A percentile compares a stretch with the other conserved stretches of the same genome.
These are phyloP conservation scores for Fusarium sp. DNA, from an alignment of 2,329 filamentous ascomycete genomes.

Conservation along the genomic window DNA sequence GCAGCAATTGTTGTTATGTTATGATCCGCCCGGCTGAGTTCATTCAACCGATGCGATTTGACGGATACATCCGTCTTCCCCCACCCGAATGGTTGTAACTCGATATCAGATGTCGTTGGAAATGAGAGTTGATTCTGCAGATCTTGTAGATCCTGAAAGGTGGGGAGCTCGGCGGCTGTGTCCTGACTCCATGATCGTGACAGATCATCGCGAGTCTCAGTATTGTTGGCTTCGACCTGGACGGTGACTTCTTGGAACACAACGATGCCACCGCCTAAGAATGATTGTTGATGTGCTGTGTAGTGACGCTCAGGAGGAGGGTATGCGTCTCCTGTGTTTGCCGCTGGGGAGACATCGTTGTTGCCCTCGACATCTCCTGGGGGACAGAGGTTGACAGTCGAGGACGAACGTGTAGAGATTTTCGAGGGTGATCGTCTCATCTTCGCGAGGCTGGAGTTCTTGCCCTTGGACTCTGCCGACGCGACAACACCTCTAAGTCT, in stretches of 20 bases:
- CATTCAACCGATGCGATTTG: slow-evolving; percentile 8
- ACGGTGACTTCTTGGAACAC: slow-evolving; percentile 28
- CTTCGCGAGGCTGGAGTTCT: neutral
- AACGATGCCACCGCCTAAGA: slow-evolving; percentile 12
- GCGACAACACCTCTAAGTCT: neutral
- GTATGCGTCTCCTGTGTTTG: neutral
- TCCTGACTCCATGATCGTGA: slow-evolving; percentile 12
- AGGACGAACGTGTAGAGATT: slow-evolving; percentile 6
- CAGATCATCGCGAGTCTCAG: neutral
- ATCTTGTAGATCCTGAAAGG: neutral
- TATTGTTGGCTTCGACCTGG: slow-evolving; percentile 10
- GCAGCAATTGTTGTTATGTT: slow-evolving; percentile 11
- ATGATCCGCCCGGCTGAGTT: neutral
- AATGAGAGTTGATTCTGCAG: neutral
- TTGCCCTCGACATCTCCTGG: neutral
- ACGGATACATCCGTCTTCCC: slow-evolving; percentile 25
- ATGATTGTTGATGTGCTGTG: neutral
- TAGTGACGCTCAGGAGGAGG: slow-evolving; percentile 5
- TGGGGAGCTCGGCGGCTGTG: slow-evolving; percentile 2
- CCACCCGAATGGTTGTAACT: slow-evolving; percentile 12
- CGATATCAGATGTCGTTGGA: neutral
- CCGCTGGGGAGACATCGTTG: neutral
- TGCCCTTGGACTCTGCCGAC: neutral
- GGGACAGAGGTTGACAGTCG: slow-evolving; percentile 16
- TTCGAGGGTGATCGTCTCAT: neutral